A percentile compares a stretch with the other conserved stretches of the same genome.
These are phyloP conservation scores for Candida silvicultrix DNA, from an alignment of 805 yeast genomes.

Conservation along the genomic window DNA sequence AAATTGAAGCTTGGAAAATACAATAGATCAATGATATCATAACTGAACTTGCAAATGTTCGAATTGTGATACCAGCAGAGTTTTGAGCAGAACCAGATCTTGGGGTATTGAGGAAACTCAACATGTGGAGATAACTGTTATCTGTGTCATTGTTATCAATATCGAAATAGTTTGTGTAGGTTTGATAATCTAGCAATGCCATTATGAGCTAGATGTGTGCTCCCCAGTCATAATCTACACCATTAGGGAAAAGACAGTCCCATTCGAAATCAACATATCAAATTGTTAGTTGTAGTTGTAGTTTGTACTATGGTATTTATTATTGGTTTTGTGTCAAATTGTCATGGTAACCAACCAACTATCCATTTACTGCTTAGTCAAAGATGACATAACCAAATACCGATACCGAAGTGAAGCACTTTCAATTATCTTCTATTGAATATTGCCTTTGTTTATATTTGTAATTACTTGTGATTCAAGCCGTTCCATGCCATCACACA, in stretches of 20 bases:
- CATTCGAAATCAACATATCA: no score
- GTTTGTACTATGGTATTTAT: no score
- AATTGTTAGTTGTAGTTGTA: no score
- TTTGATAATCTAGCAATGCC: constrained; percentile 1
- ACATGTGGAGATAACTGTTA: constrained; percentile 14
- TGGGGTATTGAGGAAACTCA: constrained; percentile 41
- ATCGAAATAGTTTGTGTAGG: background rate
- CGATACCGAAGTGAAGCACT: no score
- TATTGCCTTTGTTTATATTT: no score
- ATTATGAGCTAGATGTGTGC: background rate
- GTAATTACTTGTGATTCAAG: no score
- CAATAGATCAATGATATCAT: constrained; percentile 49
- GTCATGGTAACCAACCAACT: background rate
- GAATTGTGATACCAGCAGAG: constrained; percentile 51
- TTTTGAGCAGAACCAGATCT: constrained; percentile 55
- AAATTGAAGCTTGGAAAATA: constrained; percentile 40
- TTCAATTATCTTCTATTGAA: no score
- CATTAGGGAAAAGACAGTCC: no score
- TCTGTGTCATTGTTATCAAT: background rate
- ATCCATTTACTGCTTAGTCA: no score
- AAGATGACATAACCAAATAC: no score
- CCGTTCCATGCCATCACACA: no score
- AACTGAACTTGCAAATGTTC: constrained; percentile 50
- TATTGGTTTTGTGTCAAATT: background rate
- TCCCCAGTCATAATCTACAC: no score